Base-by-base conservation (phyloP, 768 basidiomycete species). In the Mycena rosella region DNA sequence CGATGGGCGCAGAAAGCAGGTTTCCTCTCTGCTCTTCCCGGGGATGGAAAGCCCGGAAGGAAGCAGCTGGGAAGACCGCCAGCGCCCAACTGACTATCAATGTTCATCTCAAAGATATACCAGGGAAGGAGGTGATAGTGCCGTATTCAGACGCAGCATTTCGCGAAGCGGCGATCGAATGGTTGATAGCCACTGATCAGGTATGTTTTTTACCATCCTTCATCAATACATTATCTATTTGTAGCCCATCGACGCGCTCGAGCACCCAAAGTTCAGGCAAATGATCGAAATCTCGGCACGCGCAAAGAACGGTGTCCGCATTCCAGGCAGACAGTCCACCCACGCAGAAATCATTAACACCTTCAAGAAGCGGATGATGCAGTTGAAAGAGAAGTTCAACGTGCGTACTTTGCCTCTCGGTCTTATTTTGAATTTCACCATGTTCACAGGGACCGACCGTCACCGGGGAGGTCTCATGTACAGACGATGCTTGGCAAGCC, bases 401-500 rank as follows among this genome's bases (percentile, higher is more conserved):
- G 64, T 66, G 30, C 14, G 58, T 53, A 5, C 42, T 44, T 44
- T 6, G 34, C 5, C n/a, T 75, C 20, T 29, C 2, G 0, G 15
- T 42, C 5, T 60, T 73, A 8, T 44, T 40, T 40, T 32, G 30
- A 32, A 14, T 32, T 4, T 36, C 20, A 48, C 22, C 11, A 13
- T 22, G 8, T 34, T 26, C 6, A 34, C 11, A 75, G 75, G 69
- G 74, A 17, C 51, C 60, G 0, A 54, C 42, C 3, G 75, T 76
- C 1, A 51, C 34, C 11, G 79, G 79, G 1, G 26, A 56, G 9
- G 65, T 81, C 40, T 76, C 70, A 24, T 79, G 10, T 34, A 84
- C 81, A 5, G 80, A 80, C 69, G 78, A 84, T 70, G 79, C 75
- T 17, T 84, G 82, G 83, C 79, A 79, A 54, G 82, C 82, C 0